These are phyloP conservation scores for Thalassiosira profunda DNA, from an alignment of 108 stramenopile genomes.

Conservation along the genomic window DNA sequence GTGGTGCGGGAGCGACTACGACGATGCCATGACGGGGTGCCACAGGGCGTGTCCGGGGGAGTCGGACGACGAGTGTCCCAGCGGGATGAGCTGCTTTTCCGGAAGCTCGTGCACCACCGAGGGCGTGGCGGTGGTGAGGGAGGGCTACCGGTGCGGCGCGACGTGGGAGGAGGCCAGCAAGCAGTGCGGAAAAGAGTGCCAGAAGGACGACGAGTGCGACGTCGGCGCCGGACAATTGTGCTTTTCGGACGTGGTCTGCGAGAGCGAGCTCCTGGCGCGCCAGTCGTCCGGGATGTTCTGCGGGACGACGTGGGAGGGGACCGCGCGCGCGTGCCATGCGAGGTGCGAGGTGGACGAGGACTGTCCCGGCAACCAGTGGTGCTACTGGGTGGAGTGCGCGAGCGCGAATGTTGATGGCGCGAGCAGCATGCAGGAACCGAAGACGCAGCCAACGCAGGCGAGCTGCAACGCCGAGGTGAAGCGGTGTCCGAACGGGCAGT, in stretches of 20 bases:
- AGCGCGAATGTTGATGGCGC: background rate
- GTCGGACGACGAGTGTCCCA: slow-evolving; percentile 33
- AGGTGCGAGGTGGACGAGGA: background rate
- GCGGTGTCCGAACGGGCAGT: slow-evolving; percentile 29
- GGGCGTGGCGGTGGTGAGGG: slow-evolving; percentile 33
- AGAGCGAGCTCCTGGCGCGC: too few relatives aligned
- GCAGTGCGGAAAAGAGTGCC: slow-evolving; percentile 19
- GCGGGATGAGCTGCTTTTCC: slow-evolving; percentile 46
- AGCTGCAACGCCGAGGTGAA: slow-evolving; percentile 43
- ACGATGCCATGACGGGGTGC: slow-evolving; percentile 30
- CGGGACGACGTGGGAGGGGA: background rate
- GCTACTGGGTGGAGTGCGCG: slow-evolving; percentile 33
- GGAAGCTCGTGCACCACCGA: slow-evolving; percentile 33
- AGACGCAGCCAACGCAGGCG: slow-evolving; percentile 5
- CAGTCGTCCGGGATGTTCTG: too few relatives aligned
- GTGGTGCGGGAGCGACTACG: slow-evolving; percentile 34
- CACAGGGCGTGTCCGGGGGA: slow-evolving; percentile 33
- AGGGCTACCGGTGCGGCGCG: slow-evolving; percentile 26
- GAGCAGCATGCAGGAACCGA: background rate
- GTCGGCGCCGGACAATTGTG: background rate
- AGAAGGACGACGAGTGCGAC: slow-evolving; percentile 34
- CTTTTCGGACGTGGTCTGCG: background rate
- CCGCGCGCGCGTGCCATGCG: too few relatives aligned
- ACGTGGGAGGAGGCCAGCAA: slow-evolving; percentile 18
- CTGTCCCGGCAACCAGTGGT: slow-evolving; percentile 17